Conservation (phyloP, 768 basidiomycete species). For the Lyophyllum decastes region DNA sequence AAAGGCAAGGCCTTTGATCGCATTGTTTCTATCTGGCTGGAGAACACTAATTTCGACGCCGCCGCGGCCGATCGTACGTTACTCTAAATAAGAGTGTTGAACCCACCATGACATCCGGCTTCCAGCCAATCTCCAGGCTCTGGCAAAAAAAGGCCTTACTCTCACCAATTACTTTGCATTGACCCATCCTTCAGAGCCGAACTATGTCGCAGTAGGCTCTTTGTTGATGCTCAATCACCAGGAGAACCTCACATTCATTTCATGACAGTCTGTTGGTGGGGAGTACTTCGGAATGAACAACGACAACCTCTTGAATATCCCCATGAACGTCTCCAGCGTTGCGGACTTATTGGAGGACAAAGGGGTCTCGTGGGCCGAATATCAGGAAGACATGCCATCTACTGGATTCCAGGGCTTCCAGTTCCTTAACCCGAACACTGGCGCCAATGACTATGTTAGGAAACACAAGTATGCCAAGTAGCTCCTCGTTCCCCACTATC, state of each 20-base stretch:
- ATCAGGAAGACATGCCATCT: constrained; percentile 59
- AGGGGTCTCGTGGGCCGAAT: constrained; percentile 59
- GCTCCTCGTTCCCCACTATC: not conserved
- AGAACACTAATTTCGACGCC: constrained; percentile 55
- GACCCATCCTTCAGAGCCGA: constrained; percentile 65
- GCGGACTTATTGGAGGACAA: constrained; percentile 62
- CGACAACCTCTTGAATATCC: constrained; percentile 40
- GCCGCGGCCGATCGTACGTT: constrained; percentile 25
- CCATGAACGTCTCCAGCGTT: constrained; percentile 53
- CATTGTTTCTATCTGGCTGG: constrained; percentile 52
- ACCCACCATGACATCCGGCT: too few species aligned
- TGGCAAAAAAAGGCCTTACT: constrained; percentile 52
- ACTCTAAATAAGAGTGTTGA: too few species aligned
- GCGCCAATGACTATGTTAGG: constrained; percentile 28
- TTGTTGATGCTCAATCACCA: constrained; percentile 4
- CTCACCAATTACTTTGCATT: constrained; percentile 47
- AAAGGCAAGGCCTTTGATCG: constrained; percentile 32
- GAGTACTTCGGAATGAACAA: constrained; percentile 38
- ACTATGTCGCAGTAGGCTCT: constrained; percentile 43
- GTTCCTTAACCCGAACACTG: constrained; percentile 22
- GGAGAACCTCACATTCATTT: not conserved
- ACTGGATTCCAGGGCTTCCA: constrained; percentile 48
- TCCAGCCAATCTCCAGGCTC: constrained; percentile 28
- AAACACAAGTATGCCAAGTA: constrained; percentile 30
- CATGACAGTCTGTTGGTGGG: constrained; percentile 11